Conservation (phyloP, 208 protist genomes). For the Trypanosoma avium region DNA sequence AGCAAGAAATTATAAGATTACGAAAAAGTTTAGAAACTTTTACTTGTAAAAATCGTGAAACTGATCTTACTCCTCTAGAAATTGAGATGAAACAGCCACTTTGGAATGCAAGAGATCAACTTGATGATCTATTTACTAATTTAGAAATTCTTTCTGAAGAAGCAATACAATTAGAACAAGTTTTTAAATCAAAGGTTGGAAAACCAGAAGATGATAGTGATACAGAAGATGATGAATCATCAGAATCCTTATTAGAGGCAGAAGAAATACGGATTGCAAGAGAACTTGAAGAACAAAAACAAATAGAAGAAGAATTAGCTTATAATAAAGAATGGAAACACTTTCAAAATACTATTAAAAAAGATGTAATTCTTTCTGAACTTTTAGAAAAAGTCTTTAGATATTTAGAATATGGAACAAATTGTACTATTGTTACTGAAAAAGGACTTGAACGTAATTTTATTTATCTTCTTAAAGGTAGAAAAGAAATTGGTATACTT, state of each 20-base stretch:
- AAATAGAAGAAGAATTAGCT: not conserved
- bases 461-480: conserved; percentile 20
- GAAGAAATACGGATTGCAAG: too few relatives aligned
- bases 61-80: not conserved
- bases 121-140: conserved; percentile 19
- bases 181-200: conserved; percentile 7
- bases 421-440: conserved; percentile 5
- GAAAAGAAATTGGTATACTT: conserved; percentile 18
- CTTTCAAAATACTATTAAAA: conserved; percentile 24
- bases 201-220: conserved; percentile 15
- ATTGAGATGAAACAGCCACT: not conserved
- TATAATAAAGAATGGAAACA: conserved; percentile 20
- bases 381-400: conserved; percentile 28
- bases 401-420: conserved; percentile 37
- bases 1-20: conserved; percentile 14
- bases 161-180: conserved; percentile 1
- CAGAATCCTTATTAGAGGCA: not conserved
- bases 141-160: conserved; percentile 13
- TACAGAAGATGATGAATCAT: not conserved
- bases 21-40: not conserved
- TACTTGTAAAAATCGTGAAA: not conserved
- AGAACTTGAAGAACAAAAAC: conserved; percentile 16
- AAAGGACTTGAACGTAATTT: conserved; percentile 21
- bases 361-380: conserved; percentile 16
- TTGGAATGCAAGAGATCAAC: conserved; percentile 23